Base-by-base conservation (phyloP, 2,329 filamentous ascomycete species). In the Cercospora beticola region DNA sequence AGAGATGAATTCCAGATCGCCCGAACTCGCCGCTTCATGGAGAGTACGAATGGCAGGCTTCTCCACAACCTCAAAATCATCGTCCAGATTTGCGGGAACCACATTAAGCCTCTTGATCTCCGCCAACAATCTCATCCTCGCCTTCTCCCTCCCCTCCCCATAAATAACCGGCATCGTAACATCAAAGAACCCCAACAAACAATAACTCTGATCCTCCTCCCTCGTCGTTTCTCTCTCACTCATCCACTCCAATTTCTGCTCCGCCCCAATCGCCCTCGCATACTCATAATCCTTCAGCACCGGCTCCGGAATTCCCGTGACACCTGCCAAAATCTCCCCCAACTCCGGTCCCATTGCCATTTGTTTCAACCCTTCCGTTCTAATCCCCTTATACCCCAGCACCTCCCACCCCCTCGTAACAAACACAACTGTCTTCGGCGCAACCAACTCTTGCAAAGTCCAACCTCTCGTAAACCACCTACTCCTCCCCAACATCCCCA, bases 21-120 rank as follows among this genome's bases (percentile, higher is more conserved):
- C 59, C 0, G 21, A 16, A 4, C 10, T 28, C 0, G 59, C 59
- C 2, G 59, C 59, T 18, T 62, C 59, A 12, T 62, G 36, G 0
- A 62, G 5, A 4, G 59, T 40, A 1, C 59, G 59, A 26, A 54
- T 2, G 16, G 21, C 8, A n/a, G 59, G 59, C 59, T 40, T 46
- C 36, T 62, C 18, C 36, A 62, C 59, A 10, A 62, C 59, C 36
- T 62, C 59, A 26, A 62, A 62, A 23, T 46, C 59, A 26, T 40
- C 59, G 3, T 21, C 33, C 31, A 28, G 2, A 8, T n/a, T 14
- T 14, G 12, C 14, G 1, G 49, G 23, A 14, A 54, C 21, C 5
- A 54, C 49, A 28, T 54, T 30, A 0, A 54, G 4, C 12, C 8
- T 54, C 23, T 28, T 54, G 4, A 54, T 54, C 14, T 54, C 49